Percentiles rank a stretch among this genome's conserved stretches.
phyloP scores from a whole-genome alignment of 352 stramenopile species.

The Phytopythium chamaehyphon region DNA sequence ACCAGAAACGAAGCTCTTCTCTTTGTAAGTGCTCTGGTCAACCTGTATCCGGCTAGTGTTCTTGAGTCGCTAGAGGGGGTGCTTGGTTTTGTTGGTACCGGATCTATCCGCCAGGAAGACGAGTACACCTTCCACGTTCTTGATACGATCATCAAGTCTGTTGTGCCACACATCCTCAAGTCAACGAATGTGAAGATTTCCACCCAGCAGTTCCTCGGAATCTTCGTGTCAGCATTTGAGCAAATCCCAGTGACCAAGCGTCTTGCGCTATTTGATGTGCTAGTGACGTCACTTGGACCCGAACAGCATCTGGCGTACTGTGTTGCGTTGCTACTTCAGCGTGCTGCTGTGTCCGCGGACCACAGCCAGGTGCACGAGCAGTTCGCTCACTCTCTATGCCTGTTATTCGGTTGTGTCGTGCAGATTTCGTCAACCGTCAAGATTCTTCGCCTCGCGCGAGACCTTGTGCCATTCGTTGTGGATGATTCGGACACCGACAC shows the following conservation, averaged over 20 bases:
- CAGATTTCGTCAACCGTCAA: constrained; percentile 63
- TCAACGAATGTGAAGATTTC: constrained; percentile 26
- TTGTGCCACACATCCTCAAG: constrained; percentile 71
- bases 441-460: constrained; percentile 53
- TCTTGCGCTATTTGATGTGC: constrained; percentile 54
- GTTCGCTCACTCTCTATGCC: constrained; percentile 69
- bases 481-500: constrained; percentile 74
- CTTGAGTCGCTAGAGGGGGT: constrained; percentile 78
- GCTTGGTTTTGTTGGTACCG: constrained; percentile 52
- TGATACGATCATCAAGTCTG: constrained; percentile 78
- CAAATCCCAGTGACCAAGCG: constrained; percentile 60
- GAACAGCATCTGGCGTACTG: constrained; percentile 47
- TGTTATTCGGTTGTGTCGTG: constrained; percentile 41
- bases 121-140: constrained; percentile 87
- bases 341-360: constrained; percentile 17
- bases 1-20: constrained; percentile 81
- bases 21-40: constrained; percentile 77
- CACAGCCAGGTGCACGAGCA: constrained; percentile 44
- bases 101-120: constrained; percentile 68
- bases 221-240: constrained; percentile 75
- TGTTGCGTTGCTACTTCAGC: constrained; percentile 51
- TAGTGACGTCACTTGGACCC: constrained; percentile 50
- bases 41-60: constrained; percentile 68
- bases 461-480: constrained; percentile 58
- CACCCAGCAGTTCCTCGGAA: constrained; percentile 64